Evolutionary conservation across 169 alveolate genomes (phyloP).

Genomic region (Toxoplasma gondii): DNA sequence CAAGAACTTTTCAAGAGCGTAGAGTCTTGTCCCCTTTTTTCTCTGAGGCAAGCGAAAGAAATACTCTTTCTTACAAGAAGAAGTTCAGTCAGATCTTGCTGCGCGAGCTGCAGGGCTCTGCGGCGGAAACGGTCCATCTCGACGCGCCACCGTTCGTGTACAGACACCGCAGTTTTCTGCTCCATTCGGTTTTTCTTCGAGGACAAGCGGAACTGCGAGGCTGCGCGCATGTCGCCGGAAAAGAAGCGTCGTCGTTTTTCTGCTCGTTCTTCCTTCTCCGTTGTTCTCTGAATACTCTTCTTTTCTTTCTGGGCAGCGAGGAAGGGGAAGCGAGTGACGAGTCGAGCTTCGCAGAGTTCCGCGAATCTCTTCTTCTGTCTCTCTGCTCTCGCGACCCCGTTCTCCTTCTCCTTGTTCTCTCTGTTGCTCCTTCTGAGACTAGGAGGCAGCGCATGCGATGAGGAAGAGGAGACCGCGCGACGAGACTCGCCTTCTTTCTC

Average conservation of each 20-base stretch:
- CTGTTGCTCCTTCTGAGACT: background rate
- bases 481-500: background rate
- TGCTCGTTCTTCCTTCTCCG: background rate
- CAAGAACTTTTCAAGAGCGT: too few species aligned
- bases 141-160: background rate
- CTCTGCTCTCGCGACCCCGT: background rate
- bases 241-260: background rate
- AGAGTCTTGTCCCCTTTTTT: too few species aligned
- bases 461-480: background rate
- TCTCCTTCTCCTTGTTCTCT: background rate
- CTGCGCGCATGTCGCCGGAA: background rate
- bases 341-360: background rate
- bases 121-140: conserved; percentile 3
- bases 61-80: background rate
- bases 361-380: background rate
- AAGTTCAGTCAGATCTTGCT: background rate
- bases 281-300: background rate
- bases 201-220: background rate
- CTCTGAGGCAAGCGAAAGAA: too few species aligned
- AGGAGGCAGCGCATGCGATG: background rate
- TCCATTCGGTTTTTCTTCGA: background rate
- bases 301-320: background rate
- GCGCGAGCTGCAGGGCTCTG: background rate
- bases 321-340: background rate
- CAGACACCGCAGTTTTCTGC: background rate